Evolutionary conservation across 2,329 filamentous ascomycete genomes (phyloP).

Genomic region (Dothidotthia symphoricarpi): DNA sequence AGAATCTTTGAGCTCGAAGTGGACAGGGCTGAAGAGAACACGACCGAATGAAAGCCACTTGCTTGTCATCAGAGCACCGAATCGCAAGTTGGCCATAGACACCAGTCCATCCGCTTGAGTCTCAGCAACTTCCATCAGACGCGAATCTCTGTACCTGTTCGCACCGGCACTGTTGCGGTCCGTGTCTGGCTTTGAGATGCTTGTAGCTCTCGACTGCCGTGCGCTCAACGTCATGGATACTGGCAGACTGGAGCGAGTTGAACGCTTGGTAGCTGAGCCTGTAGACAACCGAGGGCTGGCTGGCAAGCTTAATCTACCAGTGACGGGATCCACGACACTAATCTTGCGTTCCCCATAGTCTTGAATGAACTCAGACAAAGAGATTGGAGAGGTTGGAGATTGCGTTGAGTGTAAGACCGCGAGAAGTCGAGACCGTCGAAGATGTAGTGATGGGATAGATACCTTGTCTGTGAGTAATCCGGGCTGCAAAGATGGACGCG

Average conservation of each 20-base stretch:
- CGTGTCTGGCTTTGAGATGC: constrained; percentile 34
- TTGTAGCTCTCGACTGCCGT: constrained; percentile 34
- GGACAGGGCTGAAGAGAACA: constrained; percentile 76
- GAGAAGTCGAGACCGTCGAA: constrained; percentile 52
- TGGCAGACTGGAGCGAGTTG: constrained; percentile 38
- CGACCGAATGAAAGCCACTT: constrained; percentile 86
- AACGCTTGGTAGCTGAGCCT: constrained; percentile 27
- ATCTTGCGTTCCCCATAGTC: constrained; percentile 49
- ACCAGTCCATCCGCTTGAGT: constrained; percentile 39
- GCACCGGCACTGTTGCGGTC: constrained; percentile 34
- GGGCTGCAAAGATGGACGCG: constrained; percentile 31
- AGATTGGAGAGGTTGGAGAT: constrained; percentile 53
- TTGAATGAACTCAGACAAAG: constrained; percentile 54
- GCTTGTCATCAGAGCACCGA: constrained; percentile 79
- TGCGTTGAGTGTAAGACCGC: constrained; percentile 52
- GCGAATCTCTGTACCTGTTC: constrained; percentile 54
- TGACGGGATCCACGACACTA: constrained; percentile 39
- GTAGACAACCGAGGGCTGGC: constrained; percentile 33
- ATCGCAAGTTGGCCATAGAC: constrained; percentile 70
- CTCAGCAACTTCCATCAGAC: constrained; percentile 51
- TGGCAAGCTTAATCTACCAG: constrained; percentile 40
- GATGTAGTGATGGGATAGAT: constrained; percentile 40
- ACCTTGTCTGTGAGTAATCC: constrained; percentile 23
- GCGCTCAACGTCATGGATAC: constrained; percentile 29
- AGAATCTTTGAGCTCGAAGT: constrained; percentile 64